These are phyloP conservation scores for Pseudogymnoascus verrucosus DNA, from an alignment of 2,329 filamentous ascomycete genomes.

Conservation along the genomic window DNA sequence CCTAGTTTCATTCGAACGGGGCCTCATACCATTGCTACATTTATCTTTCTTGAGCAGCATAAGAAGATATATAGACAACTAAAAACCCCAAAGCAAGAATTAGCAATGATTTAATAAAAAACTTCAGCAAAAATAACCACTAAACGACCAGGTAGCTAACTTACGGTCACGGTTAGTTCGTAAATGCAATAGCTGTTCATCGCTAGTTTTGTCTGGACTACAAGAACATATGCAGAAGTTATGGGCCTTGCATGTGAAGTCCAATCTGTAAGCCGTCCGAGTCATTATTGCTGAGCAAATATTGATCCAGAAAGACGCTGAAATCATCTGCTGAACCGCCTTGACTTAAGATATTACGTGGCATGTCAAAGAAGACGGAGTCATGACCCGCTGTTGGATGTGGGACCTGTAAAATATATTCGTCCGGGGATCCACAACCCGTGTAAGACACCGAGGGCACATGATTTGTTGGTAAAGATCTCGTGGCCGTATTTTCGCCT, in stretches of 20 bases:
- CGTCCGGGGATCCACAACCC: neutral
- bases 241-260: neutral
- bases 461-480: neutral
- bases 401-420: neutral
- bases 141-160: neutral
- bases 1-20: constrained; percentile 59
- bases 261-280: neutral
- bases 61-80: constrained; percentile 51
- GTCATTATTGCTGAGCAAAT: neutral
- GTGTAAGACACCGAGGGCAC: neutral
- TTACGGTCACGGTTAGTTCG: neutral
- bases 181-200: neutral
- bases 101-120: neutral
- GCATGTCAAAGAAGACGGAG: constrained; percentile 9
- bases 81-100: constrained; percentile 20
- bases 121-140: neutral
- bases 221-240: neutral
- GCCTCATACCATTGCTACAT: constrained; percentile 58
- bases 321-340: constrained; percentile 10
- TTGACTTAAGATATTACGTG: constrained; percentile 10
- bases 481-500: neutral
- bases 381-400: neutral
- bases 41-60: constrained; percentile 60
- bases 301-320: constrained; percentile 9
- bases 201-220: neutral